Base-by-base conservation (phyloP, 1,284 basidiomycete genomes). In the Rhodotorula sp. region DNA sequence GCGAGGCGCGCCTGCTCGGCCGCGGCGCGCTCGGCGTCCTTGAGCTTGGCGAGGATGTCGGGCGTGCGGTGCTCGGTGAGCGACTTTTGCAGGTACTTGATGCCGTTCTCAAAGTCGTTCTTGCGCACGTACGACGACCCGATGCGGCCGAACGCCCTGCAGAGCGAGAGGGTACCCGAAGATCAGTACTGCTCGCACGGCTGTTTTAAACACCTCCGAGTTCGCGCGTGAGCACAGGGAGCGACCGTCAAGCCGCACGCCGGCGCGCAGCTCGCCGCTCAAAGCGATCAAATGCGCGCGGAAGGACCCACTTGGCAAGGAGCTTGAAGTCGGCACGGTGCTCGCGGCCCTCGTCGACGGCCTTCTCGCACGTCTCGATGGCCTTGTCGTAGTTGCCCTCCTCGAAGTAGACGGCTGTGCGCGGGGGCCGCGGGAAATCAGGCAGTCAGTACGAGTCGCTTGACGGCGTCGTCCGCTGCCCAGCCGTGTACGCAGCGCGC, bases 41-140 rank as follows among this genome's bases (percentile, higher is more conserved):
- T 91, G 55, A 99, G 87, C 85, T 97, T 99, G 82, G 88, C 88
- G 70, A 99, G 88, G 73, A 96, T 86, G 78, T 96, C 91, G 21
- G 97, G 91, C 10, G 96, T 98, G 71, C 97, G 92, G 82, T 99
- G 97, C 82, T 99, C 97, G 7, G 94, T 91, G 63, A 99, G 87
- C 23, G 59, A 61, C 82, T 96, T 96, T 78, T 91, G 85, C 84
- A 87, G 95, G 85, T 87, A 93, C 82, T 92, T 93, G 86, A 95
- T 89, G 19, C 95, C 95, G 59, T 87, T 86, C 12, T 82, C 80
- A 41, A 91, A 82, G 81, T 99, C 92, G 66, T 85, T 87, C 81
- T 92, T 91, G 83, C 91, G 92, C 68, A 87, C 83, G 83, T 95
- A 93, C 0, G 95, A 88, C 13, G 88, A 88, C 17, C 96, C 97